Evolutionary conservation across 495 filamentous ascomycete genomes (phyloP).

Genomic region (Podospora pseudopauciseta): DNA sequence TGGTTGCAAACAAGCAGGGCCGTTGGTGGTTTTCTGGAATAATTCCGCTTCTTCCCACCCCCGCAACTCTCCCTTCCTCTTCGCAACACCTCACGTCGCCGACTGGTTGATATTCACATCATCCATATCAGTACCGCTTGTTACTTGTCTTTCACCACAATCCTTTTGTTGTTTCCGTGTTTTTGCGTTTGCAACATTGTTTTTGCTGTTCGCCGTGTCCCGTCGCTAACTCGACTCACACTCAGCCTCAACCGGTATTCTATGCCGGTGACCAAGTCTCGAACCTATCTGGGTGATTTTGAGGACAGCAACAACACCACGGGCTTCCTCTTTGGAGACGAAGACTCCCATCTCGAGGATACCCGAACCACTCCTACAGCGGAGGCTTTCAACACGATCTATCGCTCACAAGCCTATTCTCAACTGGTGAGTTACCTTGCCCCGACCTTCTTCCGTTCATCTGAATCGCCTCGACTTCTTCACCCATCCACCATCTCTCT

Average conservation of each 20-base stretch:
- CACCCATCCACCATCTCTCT: background rate
- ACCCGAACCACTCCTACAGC: conserved; percentile 50
- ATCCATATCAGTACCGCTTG: background rate
- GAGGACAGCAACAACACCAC: conserved; percentile 69
- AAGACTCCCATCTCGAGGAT: conserved; percentile 62
- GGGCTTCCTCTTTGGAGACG: conserved; percentile 78
- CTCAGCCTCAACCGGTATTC: conserved; percentile 77
- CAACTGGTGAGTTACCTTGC: conserved; percentile 59
- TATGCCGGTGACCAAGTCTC: conserved; percentile 73
- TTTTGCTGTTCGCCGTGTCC: background rate
- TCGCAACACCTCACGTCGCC: background rate
- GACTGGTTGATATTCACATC: background rate
- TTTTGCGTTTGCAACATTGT: background rate
- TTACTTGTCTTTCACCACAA: background rate
- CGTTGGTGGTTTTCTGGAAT: background rate
- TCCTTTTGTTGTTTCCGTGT: background rate
- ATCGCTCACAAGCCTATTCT: conserved; percentile 63
- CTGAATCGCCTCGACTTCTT: background rate
- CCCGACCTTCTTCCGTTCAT: conserved; percentile 4
- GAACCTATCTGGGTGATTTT: conserved; percentile 56
- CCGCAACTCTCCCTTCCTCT: background rate
- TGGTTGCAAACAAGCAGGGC: background rate
- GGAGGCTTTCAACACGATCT: conserved; percentile 60
- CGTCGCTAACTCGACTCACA: background rate
- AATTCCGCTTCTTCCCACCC: background rate